Evolutionary conservation across 306 rosid genomes (phyloP).

Genomic region (Cucumis sativus): DNA sequence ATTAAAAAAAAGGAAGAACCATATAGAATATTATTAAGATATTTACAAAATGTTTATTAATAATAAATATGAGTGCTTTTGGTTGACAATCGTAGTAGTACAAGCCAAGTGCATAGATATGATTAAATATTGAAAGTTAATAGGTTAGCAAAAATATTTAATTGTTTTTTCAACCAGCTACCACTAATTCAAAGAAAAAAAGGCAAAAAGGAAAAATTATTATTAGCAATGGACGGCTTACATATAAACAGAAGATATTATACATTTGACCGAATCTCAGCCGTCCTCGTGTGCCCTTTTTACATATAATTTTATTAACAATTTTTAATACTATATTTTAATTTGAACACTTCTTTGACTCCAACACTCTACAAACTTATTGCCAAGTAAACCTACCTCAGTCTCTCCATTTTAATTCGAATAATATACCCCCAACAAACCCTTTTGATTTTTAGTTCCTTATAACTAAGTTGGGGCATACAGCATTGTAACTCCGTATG

Average conservation of each 20-base stretch:
- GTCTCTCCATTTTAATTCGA: neutral
- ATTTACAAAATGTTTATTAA: neutral
- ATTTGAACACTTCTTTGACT: neutral
- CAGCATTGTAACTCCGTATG: neutral
- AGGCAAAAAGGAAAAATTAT: neutral
- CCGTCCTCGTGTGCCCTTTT: neutral
- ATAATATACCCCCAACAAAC: neutral
- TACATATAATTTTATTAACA: neutral
- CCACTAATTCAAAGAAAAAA: neutral
- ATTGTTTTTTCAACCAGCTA: neutral
- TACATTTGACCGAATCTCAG: conserved; percentile 1
- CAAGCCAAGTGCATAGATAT: conserved; percentile 1
- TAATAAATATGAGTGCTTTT: neutral
- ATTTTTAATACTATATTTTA: neutral
- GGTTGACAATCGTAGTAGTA: neutral
- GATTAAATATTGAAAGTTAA: neutral
- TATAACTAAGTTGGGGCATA: neutral
- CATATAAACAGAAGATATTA: neutral
- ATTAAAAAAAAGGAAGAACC: too few species aligned
- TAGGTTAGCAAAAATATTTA: neutral
- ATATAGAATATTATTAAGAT: neutral
- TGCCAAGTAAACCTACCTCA: neutral
- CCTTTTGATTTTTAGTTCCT: neutral
- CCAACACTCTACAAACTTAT: neutral
- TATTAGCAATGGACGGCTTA: neutral